Percentiles rank a stretch among this genome's conserved stretches.
Conservation (phyloP, 1,284 basidiomycete species). For the Ustilago loliicola region DNA sequence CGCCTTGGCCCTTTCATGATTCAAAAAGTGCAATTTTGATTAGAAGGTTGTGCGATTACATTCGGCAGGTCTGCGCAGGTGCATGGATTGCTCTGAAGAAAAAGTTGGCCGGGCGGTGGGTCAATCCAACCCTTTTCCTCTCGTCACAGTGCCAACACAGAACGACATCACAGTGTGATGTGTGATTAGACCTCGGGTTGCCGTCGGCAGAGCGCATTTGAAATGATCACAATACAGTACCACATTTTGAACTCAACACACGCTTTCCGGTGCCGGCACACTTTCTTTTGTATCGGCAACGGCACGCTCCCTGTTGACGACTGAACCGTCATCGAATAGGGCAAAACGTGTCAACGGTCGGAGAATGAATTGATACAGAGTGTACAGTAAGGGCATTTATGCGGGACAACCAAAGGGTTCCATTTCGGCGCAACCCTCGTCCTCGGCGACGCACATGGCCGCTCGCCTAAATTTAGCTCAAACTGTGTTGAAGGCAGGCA, state of each 20-base stretch:
- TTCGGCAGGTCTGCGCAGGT: background rate
- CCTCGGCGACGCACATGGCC: conserved; percentile 12
- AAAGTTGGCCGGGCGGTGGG: conserved; percentile 17
- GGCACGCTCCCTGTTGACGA: background rate
- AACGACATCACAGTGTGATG: background rate
- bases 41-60: too few relatives aligned
- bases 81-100: background rate
- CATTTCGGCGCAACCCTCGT: background rate
- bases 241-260: background rate
- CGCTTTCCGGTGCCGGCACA: background rate
- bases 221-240: background rate
- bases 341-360: background rate
- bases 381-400: background rate
- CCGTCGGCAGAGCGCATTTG: background rate
- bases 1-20: too few relatives aligned
- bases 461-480: conserved; percentile 13
- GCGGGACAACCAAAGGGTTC: conserved; percentile 1
- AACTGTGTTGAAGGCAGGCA: background rate
- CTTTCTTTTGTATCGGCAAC: background rate
- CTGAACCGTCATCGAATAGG: background rate
- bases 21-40: too few relatives aligned
- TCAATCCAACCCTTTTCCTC: conserved; percentile 6
- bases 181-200: background rate
- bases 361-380: background rate
- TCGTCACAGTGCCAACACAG: background rate